Percentiles rank a stretch among this genome's conserved stretches.
Conservation (phyloP, 2,329 filamentous ascomycete species). For the Trichophyton rubrum region DNA sequence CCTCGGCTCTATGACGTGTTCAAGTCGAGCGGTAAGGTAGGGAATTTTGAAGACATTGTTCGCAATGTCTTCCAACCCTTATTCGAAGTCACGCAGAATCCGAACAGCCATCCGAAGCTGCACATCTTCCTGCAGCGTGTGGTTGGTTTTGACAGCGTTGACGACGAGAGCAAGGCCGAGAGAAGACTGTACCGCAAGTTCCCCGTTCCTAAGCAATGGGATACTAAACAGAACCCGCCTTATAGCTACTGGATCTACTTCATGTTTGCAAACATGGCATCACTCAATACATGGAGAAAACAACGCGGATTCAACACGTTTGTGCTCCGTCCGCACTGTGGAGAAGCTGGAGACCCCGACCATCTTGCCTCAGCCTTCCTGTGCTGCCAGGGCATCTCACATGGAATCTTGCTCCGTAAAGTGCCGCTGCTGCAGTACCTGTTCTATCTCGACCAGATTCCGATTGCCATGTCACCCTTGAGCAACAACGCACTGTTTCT, state of each 20-base stretch:
- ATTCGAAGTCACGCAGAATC: conserved; percentile 86
- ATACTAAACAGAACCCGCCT: conserved; percentile 85
- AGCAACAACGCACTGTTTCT: conserved; percentile 96
- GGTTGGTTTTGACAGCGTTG: conserved; percentile 93
- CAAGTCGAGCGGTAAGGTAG: conserved; percentile 76
- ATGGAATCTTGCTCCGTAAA: conserved; percentile 83
- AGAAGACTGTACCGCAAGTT: conserved; percentile 92
- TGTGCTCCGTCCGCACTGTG: conserved; percentile 81
- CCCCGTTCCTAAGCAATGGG: conserved; percentile 77
- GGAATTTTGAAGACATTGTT: conserved; percentile 79
- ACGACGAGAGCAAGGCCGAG: conserved; percentile 95
- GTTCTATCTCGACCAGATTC: conserved; percentile 96
- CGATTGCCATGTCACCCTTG: conserved; percentile 97
- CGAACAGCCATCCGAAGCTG: conserved; percentile 75
- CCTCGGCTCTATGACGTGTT: conserved; percentile 93
- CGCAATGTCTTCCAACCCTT: conserved; percentile 85
- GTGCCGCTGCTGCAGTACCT: conserved; percentile 91
- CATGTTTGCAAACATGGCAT: conserved; percentile 84
- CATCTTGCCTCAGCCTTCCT: conserved; percentile 84
- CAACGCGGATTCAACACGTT: conserved; percentile 93
- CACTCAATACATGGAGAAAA: conserved; percentile 82
- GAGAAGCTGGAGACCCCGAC: conserved; percentile 92
- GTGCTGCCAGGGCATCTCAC: conserved; percentile 93
- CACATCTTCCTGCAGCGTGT: conserved; percentile 91
- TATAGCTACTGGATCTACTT: conserved; percentile 99